A percentile compares a stretch with the other conserved stretches of the same genome.
Conservation (phyloP, 148 eudicot species). For the Drosera capensis region DNA sequence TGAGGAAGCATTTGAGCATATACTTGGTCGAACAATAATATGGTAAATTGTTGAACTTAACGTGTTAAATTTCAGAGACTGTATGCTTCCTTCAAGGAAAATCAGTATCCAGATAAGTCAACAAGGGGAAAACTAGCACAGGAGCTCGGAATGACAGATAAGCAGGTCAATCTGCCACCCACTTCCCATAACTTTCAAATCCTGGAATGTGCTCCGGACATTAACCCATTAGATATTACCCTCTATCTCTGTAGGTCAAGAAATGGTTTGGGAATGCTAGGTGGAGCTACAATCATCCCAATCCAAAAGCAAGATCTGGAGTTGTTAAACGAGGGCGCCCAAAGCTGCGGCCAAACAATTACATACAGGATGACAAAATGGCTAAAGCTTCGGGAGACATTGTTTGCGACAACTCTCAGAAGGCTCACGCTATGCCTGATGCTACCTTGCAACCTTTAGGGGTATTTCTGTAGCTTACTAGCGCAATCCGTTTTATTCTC, state of each 20-base stretch:
- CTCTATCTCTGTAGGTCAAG: slow-evolving; percentile 28
- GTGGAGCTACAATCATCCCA: slow-evolving; percentile 59
- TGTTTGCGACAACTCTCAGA: too few species aligned
- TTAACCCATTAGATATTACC: background rate
- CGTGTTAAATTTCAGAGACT: slow-evolving; percentile 41
- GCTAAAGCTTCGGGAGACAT: too few species aligned
- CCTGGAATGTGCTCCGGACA: background rate
- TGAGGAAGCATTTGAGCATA: background rate
- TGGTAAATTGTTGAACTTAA: background rate
- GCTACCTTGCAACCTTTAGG: too few species aligned
- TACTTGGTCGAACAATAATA: background rate
- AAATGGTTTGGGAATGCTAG: slow-evolving; percentile 97
- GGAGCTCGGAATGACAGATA: slow-evolving; percentile 45
- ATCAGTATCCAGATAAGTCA: slow-evolving; percentile 56
- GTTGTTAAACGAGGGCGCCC: too few species aligned
- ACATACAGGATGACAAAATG: slow-evolving; percentile 14
- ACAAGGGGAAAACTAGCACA: slow-evolving; percentile 50
- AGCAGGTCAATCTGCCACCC: slow-evolving; percentile 21
- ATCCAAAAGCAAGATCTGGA: too few species aligned
- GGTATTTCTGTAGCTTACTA: too few species aligned
- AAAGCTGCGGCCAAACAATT: too few species aligned
- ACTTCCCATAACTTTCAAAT: background rate
- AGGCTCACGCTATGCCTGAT: too few species aligned
- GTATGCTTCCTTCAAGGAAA: slow-evolving; percentile 54
- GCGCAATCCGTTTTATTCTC: too few species aligned